These are phyloP conservation scores for Madurella fahalii DNA, from an alignment of 2,329 filamentous ascomycete species.

Conservation along the genomic window DNA sequence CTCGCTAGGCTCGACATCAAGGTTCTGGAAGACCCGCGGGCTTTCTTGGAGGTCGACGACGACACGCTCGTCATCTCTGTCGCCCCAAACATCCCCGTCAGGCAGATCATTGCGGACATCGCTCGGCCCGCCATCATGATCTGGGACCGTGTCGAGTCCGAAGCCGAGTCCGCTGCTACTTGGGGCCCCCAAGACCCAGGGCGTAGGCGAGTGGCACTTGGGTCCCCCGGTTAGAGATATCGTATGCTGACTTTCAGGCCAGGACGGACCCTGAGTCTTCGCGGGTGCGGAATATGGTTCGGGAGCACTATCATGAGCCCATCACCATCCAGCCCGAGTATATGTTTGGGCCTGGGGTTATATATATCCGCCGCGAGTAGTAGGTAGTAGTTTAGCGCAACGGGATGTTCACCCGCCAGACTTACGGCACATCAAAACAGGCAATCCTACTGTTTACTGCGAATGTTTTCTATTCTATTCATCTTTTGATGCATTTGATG, in stretches of 20 bases:
- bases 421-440: too few relatives aligned
- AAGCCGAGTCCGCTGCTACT: background rate
- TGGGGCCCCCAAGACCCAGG: background rate
- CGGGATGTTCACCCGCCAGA: too few relatives aligned
- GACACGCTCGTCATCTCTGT: constrained; percentile 29
- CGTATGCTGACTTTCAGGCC: background rate
- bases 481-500: too few relatives aligned
- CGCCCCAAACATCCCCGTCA: constrained; percentile 28
- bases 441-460: too few relatives aligned
- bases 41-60: constrained; percentile 32
- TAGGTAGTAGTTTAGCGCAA: too few relatives aligned
- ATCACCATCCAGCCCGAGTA: background rate
- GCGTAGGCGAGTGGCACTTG: background rate
- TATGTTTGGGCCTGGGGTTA: background rate
- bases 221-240: too few relatives aligned
- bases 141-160: constrained; percentile 40
- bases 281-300: background rate
- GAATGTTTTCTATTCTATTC: too few relatives aligned
- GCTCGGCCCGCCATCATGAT: constrained; percentile 32
- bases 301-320: background rate
- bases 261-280: background rate
- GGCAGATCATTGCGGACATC: constrained; percentile 33
- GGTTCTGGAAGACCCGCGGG: constrained; percentile 31
- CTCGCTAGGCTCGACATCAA: constrained; percentile 25
- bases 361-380: background rate